Evolutionary conservation across 2,329 filamentous ascomycete species (phyloP).

Genomic region (Sphaerostilbella broomeana): DNA sequence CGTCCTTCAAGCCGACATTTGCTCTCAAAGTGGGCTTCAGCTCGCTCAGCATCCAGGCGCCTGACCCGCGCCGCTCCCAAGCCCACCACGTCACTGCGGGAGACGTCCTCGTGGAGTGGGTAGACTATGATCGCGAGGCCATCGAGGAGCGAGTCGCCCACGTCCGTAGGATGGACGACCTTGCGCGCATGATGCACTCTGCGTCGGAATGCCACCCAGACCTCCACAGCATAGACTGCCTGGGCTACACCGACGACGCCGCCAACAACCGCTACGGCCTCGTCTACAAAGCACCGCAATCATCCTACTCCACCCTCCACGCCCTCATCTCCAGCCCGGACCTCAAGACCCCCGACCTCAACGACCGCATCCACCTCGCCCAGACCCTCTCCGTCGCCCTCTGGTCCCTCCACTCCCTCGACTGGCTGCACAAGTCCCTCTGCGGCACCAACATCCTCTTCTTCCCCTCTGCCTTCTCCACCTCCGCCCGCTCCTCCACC

Average conservation of each 20-base stretch:
- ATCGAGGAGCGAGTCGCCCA: constrained; percentile 37
- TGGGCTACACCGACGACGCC: constrained; percentile 40
- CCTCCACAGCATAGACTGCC: constrained; percentile 40
- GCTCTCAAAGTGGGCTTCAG: constrained; percentile 33
- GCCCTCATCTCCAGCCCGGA: constrained; percentile 33
- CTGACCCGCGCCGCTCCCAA: constrained; percentile 22
- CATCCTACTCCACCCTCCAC: constrained; percentile 33
- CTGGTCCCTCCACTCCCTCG: constrained; percentile 46
- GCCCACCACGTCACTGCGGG: constrained; percentile 28
- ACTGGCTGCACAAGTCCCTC: constrained; percentile 52
- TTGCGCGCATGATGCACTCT: constrained; percentile 41
- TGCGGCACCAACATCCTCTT: constrained; percentile 49
- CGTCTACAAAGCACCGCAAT: constrained; percentile 32
- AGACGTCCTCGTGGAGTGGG: constrained; percentile 38
- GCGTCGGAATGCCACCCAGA: constrained; percentile 39
- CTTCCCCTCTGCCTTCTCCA: constrained; percentile 39
- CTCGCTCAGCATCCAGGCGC: constrained; percentile 22
- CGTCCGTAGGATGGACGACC: constrained; percentile 39
- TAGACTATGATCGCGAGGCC: constrained; percentile 37
- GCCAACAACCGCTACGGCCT: constrained; percentile 35
- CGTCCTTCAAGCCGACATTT: constrained; percentile 36
- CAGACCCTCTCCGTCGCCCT: constrained; percentile 37
- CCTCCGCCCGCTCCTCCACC: constrained; percentile 23
- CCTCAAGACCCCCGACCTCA: constrained; percentile 39
- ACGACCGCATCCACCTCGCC: constrained; percentile 36